Conservation (phyloP, 164 flowering plant species). For the Saururus chinensis region DNA sequence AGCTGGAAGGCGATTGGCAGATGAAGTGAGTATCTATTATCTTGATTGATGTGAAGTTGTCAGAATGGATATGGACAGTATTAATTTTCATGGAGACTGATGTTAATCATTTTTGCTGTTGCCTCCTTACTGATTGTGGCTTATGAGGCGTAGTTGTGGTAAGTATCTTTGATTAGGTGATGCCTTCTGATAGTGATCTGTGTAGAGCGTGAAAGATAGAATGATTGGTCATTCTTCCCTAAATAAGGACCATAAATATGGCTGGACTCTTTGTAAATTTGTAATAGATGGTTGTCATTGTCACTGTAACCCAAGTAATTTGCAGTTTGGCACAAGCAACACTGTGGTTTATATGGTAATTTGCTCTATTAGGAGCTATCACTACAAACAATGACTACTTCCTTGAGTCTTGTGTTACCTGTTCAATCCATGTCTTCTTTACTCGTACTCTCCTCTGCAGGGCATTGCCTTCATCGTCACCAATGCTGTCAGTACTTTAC, state of each 20-base stretch:
- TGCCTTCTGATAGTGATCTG: neutral
- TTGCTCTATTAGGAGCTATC: no score
- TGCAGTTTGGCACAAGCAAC: neutral
- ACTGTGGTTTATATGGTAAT: neutral
- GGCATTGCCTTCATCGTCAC: no score
- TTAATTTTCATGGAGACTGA: neutral
- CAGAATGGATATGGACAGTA: neutral
- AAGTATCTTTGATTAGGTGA: neutral
- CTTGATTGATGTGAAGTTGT: neutral
- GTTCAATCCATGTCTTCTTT: no score
- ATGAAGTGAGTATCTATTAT: slow-evolving; percentile 53
- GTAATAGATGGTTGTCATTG: neutral
- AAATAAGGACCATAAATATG: neutral
- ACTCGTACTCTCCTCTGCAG: no score
- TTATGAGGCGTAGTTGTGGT: neutral
- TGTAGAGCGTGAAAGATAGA: neutral
- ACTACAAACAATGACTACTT: no score
- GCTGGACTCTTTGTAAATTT: neutral
- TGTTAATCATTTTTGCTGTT: no score
- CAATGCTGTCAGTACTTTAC: no score
- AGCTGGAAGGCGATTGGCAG: slow-evolving; percentile 85
- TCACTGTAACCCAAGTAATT: neutral
- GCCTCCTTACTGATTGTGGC: neutral
- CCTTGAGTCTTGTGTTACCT: no score
- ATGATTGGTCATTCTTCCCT: neutral